Conservation (phyloP, 768 basidiomycete genomes). For the Astraeus odoratus region DNA sequence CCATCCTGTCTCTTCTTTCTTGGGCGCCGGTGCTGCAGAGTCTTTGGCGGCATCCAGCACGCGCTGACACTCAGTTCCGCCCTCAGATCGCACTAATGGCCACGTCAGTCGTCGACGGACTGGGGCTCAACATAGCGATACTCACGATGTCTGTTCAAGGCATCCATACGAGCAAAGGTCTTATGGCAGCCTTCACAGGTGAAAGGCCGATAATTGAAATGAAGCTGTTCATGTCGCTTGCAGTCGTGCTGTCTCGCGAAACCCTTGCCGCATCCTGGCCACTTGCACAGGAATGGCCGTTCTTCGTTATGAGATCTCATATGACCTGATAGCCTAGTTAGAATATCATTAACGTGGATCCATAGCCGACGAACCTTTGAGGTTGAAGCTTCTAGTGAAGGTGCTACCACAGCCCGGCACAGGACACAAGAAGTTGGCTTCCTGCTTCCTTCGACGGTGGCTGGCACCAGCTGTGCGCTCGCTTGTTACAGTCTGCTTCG, state of each 20-base stretch:
- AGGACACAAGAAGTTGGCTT: conserved; percentile 80
- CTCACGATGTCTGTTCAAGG: conserved; percentile 87
- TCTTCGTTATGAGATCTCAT: conserved; percentile 92
- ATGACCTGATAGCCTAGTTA: conserved; percentile 51
- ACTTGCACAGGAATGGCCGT: conserved; percentile 90
- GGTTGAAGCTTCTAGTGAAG: conserved; percentile 88
- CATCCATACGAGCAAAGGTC: conserved; percentile 93
- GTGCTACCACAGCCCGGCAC: conserved; percentile 81
- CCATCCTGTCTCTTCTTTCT: conserved; percentile 29
- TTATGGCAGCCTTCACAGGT: conserved; percentile 89
- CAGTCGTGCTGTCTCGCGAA: conserved; percentile 95
- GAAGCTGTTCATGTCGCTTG: conserved; percentile 92
- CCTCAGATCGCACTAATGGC: conserved; percentile 65
- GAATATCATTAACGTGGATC: conserved; percentile 7
- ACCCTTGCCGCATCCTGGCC: conserved; percentile 91
- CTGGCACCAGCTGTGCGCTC: conserved; percentile 84
- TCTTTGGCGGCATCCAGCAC: conserved; percentile 31
- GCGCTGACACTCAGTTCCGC: conserved; percentile 67
- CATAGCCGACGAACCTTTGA: conserved; percentile 57
- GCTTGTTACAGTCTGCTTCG: conserved; percentile 86
- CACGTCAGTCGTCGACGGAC: background rate
- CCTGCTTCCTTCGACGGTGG: conserved; percentile 78
- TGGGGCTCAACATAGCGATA: conserved; percentile 14
- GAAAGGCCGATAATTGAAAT: conserved; percentile 88
- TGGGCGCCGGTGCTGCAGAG: conserved; percentile 17